A percentile compares a stretch with the other conserved stretches of the same genome.
Evolutionary conservation across 1,284 basidiomycete species (phyloP).

Genomic region (Tylopilus sp.): DNA sequence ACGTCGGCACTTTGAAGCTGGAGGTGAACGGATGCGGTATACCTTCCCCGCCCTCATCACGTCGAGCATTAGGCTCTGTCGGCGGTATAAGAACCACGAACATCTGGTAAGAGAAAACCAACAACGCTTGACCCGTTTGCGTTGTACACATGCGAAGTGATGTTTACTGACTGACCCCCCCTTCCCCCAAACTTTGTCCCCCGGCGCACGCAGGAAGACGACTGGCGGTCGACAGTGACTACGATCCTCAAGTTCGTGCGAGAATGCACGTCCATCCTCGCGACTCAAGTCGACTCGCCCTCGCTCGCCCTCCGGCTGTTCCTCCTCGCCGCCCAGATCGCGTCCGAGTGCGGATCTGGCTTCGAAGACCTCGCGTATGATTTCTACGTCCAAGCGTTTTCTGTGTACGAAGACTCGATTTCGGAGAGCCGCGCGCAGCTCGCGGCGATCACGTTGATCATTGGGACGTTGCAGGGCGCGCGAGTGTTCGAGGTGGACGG

Average conservation of each 20-base stretch:
- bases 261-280: constrained; percentile 86
- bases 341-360: constrained; percentile 74
- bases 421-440: constrained; percentile 90
- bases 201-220: constrained; percentile 54
- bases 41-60: constrained; percentile 94
- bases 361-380: constrained; percentile 95
- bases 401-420: constrained; percentile 93
- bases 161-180: background rate
- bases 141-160: background rate
- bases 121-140: background rate
- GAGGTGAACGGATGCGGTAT: constrained; percentile 91
- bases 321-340: constrained; percentile 89
- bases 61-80: constrained; percentile 83
- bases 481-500: constrained; percentile 87
- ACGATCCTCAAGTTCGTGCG: constrained; percentile 89
- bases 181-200: no score
- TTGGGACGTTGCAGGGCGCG: constrained; percentile 80
- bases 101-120: constrained; percentile 42
- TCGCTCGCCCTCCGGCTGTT: constrained; percentile 86
- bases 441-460: constrained; percentile 90
- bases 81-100: constrained; percentile 80
- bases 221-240: constrained; percentile 80
- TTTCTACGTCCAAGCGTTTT: constrained; percentile 93
- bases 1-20: constrained; percentile 79
- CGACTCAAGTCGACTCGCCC: constrained; percentile 87